These are phyloP conservation scores for Lavandula angustifolia DNA, from an alignment of 257 asterid genomes.

Conservation along the genomic window DNA sequence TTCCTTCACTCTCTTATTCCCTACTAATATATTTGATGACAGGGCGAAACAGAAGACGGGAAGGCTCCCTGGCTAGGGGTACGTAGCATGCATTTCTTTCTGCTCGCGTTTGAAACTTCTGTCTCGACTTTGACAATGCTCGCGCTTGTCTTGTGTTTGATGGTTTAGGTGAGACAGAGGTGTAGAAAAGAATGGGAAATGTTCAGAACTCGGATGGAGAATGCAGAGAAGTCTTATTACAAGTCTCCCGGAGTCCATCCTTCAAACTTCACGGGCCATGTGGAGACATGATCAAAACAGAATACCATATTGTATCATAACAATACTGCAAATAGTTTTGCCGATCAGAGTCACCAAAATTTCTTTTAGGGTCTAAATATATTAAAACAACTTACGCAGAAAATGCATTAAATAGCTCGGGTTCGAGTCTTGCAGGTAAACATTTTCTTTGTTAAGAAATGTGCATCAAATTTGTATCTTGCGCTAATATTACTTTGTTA, in stretches of 20 bases:
- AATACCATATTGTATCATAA: too few relatives aligned
- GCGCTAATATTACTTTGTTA: too few relatives aligned
- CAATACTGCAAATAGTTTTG: too few relatives aligned
- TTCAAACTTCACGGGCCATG: conserved; percentile 31
- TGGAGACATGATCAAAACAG: conserved; percentile 14
- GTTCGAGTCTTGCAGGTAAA: too few relatives aligned
- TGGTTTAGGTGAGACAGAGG: conserved; percentile 64
- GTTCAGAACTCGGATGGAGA: conserved; percentile 56
- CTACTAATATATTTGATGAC: conserved; percentile 3
- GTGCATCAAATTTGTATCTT: too few relatives aligned
- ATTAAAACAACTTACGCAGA: too few relatives aligned
- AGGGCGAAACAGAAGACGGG: conserved; percentile 67
- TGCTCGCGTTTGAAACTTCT: too few relatives aligned
- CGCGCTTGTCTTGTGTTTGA: background rate
- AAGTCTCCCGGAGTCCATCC: conserved; percentile 54
- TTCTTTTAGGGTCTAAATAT: too few relatives aligned
- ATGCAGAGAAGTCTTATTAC: conserved; percentile 67
- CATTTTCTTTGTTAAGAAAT: too few relatives aligned
- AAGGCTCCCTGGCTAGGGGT: conserved; percentile 87
- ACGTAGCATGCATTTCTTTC: conserved; percentile 25
- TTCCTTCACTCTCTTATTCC: background rate
- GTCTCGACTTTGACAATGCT: background rate
- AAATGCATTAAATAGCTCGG: too few relatives aligned
- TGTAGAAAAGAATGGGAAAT: conserved; percentile 75
- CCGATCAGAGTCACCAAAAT: too few relatives aligned